Evolutionary conservation across 2,329 filamentous ascomycete species (phyloP).

Genomic region (Colletotrichum higginsianum): DNA sequence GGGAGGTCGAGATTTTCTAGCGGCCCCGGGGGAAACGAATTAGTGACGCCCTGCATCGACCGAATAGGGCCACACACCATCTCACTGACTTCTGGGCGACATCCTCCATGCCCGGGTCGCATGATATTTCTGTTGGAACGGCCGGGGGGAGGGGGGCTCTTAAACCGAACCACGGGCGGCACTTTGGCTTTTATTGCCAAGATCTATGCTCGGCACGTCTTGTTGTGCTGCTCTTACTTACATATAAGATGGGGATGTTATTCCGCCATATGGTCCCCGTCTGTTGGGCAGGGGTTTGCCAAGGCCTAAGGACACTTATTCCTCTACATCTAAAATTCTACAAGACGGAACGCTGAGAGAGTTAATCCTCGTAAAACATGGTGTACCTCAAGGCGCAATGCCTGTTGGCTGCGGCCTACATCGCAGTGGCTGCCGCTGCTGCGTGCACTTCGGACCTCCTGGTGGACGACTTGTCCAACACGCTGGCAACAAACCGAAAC

Average conservation of each 20-base stretch:
- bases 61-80: background rate
- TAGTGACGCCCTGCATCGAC: slow-evolving; percentile 20
- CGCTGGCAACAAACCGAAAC: slow-evolving; percentile 51
- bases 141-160: no score
- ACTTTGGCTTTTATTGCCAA: background rate
- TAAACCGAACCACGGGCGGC: slow-evolving; percentile 5
- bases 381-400: slow-evolving; percentile 36
- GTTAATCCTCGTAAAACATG: slow-evolving; percentile 38
- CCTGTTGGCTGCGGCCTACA: slow-evolving; percentile 41
- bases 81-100: slow-evolving; percentile 16
- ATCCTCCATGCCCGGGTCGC: slow-evolving; percentile 4
- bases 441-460: slow-evolving; percentile 50
- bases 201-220: background rate
- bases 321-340: background rate
- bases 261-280: background rate
- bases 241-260: slow-evolving; percentile 24
- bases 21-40: slow-evolving; percentile 17
- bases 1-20: slow-evolving; percentile 27
- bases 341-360: background rate
- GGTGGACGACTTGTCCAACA: slow-evolving; percentile 53
- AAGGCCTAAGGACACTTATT: slow-evolving; percentile 5
- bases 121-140: background rate
- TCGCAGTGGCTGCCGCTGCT: slow-evolving; percentile 40
- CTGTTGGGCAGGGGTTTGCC: background rate
- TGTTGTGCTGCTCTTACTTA: slow-evolving; percentile 2